Percentiles rank a stretch among this genome's conserved stretches.
Evolutionary conservation across 2,329 filamentous ascomycete species (phyloP).

Genomic region (Celoporthe dispersa): DNA sequence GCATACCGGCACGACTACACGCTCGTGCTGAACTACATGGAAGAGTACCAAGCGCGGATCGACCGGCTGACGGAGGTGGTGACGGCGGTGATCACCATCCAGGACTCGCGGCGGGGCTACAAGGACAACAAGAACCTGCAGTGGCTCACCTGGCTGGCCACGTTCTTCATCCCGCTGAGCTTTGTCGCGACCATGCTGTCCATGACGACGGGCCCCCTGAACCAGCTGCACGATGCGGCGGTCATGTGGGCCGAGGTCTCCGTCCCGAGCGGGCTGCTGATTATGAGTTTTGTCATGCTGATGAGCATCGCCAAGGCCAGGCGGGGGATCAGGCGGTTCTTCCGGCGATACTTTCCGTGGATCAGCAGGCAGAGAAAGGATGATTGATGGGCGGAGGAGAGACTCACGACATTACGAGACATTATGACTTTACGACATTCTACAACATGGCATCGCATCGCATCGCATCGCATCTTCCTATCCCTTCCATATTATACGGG

Average conservation of each 20-base stretch:
- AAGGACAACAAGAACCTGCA: slow-evolving; percentile 39
- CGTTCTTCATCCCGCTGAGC: slow-evolving; percentile 41
- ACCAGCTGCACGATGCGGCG: slow-evolving; percentile 18
- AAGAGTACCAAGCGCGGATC: slow-evolving; percentile 40
- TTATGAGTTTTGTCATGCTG: slow-evolving; percentile 18
- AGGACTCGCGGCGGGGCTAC: slow-evolving; percentile 36
- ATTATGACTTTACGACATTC: background rate
- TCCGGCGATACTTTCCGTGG: slow-evolving; percentile 9
- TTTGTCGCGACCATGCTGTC: slow-evolving; percentile 38
- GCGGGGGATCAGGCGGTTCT: slow-evolving; percentile 19
- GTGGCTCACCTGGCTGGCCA: slow-evolving; percentile 41
- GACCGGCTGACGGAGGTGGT: slow-evolving; percentile 40
- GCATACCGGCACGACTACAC: slow-evolving; percentile 35
- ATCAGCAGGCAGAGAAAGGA: slow-evolving; percentile 5
- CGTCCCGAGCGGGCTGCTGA: slow-evolving; percentile 23
- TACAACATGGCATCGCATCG: background rate
- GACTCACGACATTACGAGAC: background rate
- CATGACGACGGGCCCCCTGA: slow-evolving; percentile 34
- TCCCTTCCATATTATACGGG: background rate
- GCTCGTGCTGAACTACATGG: slow-evolving; percentile 34
- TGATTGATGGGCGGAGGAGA: background rate
- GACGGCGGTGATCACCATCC: slow-evolving; percentile 38
- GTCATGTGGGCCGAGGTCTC: slow-evolving; percentile 24
- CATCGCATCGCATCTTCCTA: background rate
- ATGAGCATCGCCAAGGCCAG: slow-evolving; percentile 28